A percentile compares a stretch with the other conserved stretches of the same genome.
These are phyloP conservation scores for Cladorrhinum samala DNA, from an alignment of 495 filamentous ascomycete species.

Conservation along the genomic window DNA sequence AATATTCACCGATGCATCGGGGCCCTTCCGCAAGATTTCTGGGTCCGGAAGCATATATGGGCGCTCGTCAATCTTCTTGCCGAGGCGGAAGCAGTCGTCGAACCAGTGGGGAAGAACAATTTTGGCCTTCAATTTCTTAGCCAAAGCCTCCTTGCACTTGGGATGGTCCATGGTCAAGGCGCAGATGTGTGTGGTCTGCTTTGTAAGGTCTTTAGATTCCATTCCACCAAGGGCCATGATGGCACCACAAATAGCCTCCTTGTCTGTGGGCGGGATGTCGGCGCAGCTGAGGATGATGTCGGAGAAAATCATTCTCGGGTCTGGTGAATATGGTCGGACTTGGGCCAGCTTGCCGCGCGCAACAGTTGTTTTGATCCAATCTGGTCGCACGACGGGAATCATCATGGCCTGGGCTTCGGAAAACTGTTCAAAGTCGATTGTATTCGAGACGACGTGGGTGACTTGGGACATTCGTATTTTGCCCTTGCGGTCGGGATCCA, in stretches of 20 bases:
- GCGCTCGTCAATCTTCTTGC: constrained; percentile 75
- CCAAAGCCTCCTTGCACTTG: constrained; percentile 59
- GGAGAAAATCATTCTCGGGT: constrained; percentile 84
- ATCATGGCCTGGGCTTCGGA: constrained; percentile 60
- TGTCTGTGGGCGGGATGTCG: constrained; percentile 81
- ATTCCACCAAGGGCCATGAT: constrained; percentile 84
- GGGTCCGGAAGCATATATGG: constrained; percentile 88
- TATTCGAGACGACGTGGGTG: constrained; percentile 79
- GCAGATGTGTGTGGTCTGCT: constrained; percentile 79
- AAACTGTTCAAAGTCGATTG: constrained; percentile 84
- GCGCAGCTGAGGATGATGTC: constrained; percentile 67
- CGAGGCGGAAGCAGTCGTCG: constrained; percentile 90
- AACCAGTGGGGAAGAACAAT: constrained; percentile 99
- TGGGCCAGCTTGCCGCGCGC: constrained; percentile 64
- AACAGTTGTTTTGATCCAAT: constrained; percentile 70
- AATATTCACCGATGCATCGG: constrained; percentile 49
- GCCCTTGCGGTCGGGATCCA: constrained; percentile 38
- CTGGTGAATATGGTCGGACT: constrained; percentile 78
- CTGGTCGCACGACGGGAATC: constrained; percentile 76
- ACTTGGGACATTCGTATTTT: constrained; percentile 50
- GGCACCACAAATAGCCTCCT: constrained; percentile 86
- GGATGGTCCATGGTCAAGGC: constrained; percentile 67
- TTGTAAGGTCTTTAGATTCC: constrained; percentile 62
- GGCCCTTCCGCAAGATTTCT: constrained; percentile 57
- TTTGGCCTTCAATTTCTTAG: constrained; percentile 62